Base-by-base conservation (phyloP, 148 eudicot genomes). In the Dianthus caryophyllus region DNA sequence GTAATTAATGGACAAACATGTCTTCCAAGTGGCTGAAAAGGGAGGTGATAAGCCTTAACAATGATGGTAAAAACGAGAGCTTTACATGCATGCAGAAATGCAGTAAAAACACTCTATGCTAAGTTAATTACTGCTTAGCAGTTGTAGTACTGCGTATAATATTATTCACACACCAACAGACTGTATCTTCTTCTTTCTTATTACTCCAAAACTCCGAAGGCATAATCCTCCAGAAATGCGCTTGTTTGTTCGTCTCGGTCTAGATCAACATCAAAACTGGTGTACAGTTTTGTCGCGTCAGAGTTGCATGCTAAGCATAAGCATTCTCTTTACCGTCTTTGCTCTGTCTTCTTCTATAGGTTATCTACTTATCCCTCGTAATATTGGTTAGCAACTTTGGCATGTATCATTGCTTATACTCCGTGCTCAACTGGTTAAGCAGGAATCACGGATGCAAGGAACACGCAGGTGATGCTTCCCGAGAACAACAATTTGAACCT, bases 401-500 rank as follows among this genome's bases (percentile, higher is more conserved):
- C 3, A 33, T 33, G 38, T 2, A 33, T 33, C 3, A 7, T 33
- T 33, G 38, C 38, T 33, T 7, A 33, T 7, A 33, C 4, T 33
- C 38, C 7, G 38, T 55, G 31, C 52, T 41, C 20, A 63, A 39
- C 0, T 41, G 17, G 31, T 24, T 17, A 13, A 24, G 25, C 27
- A 39, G 66, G 27, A 57, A 64, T 24, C 52, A 22, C 13, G 25
- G 38, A 4, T 25, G 21, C 24, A 8, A 33, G 57, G 60, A 53
- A 61, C 53, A 29, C 64, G 41, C 44, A 69, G 54, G 2, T 36
- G 17, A 46, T 54, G 56, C 20, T 46, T 68, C 48, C 66, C 71
- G 21, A n/a, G n/a, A n/a, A 75, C 48, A 61, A 63, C 66, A 76
- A 66, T 65, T 17, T 39, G 44, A 70, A 64, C 20, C n/a, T 12